A percentile compares a stretch with the other conserved stretches of the same genome.
Conservation (phyloP, 2,329 filamentous ascomycete genomes). For the Fusarium begoniae region DNA sequence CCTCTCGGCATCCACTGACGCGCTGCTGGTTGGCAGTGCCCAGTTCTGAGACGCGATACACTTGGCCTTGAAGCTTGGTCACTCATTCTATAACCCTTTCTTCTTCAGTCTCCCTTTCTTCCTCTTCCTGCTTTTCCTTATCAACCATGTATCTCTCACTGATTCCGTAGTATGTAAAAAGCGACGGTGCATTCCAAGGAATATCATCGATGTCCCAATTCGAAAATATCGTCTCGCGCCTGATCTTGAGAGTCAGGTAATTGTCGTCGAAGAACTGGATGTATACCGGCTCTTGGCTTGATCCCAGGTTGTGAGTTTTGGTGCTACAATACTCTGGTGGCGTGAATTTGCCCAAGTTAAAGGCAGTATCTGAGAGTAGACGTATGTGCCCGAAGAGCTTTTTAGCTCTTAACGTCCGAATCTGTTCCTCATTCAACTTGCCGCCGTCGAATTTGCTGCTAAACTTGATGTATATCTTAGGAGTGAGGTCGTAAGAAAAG, state of each 20-base stretch:
- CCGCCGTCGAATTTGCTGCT: too few relatives aligned
- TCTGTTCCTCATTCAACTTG: background rate
- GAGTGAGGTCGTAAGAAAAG: too few relatives aligned
- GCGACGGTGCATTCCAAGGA: background rate
- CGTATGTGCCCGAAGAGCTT: background rate
- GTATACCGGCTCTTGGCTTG: rapidly evolving
- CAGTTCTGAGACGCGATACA: background rate
- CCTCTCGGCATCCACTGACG: rapidly evolving
- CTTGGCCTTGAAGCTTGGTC: background rate
- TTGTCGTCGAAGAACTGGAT: background rate
- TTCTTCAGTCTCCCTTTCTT: background rate
- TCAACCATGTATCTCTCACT: background rate
- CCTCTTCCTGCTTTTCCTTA: too few relatives aligned
- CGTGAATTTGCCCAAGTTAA: rapidly evolving
- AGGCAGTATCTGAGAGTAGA: background rate
- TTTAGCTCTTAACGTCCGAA: background rate
- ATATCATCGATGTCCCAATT: too few relatives aligned
- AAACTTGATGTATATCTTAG: background rate
- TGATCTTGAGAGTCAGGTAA: background rate
- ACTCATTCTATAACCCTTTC: background rate
- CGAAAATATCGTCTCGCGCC: background rate
- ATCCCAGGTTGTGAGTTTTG: background rate
- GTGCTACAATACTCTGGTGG: background rate
- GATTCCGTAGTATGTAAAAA: background rate
- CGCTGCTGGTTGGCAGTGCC: too few relatives aligned